Conservation (phyloP, 495 filamentous ascomycete genomes). For the Penicillium crystallinum region DNA sequence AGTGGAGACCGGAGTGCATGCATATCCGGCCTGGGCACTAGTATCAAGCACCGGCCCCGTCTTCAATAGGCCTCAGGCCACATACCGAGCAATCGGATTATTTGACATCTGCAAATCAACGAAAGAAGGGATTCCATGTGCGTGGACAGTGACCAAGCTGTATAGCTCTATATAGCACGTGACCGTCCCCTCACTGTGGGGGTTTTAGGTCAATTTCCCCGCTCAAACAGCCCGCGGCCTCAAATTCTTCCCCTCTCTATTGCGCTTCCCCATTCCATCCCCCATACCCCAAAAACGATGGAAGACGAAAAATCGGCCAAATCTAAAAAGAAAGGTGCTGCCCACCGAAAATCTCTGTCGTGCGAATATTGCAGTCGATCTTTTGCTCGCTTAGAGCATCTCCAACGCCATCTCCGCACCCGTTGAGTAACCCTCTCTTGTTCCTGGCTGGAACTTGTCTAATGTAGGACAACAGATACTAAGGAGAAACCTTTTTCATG, state of each 20-base stretch:
- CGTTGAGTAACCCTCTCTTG: slow-evolving; percentile 42
- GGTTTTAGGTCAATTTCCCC: slow-evolving; percentile 34
- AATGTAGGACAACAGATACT: slow-evolving; percentile 39
- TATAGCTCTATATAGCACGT: slow-evolving; percentile 15
- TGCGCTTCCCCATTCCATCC: slow-evolving; percentile 31
- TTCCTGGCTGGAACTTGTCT: slow-evolving; percentile 16
- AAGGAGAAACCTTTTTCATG: slow-evolving; percentile 53
- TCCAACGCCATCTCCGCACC: slow-evolving; percentile 52
- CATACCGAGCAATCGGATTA: background rate
- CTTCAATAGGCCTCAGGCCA: background rate
- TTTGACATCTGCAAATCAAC: background rate
- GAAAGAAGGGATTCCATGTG: background rate
- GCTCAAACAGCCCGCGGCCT: slow-evolving; percentile 19
- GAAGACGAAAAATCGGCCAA: slow-evolving; percentile 43
- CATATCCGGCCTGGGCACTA: background rate
- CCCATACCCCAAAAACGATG: slow-evolving; percentile 25
- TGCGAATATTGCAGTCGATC: slow-evolving; percentile 48
- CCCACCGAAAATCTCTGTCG: slow-evolving; percentile 44
- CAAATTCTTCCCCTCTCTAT: slow-evolving; percentile 30
- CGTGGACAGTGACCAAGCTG: background rate
- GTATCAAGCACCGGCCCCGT: background rate
- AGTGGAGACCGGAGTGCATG: slow-evolving; percentile 5
- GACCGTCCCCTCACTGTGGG: slow-evolving; percentile 29
- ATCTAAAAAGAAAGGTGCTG: slow-evolving; percentile 40
- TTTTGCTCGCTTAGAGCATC: slow-evolving; percentile 49